Conservation (phyloP, 805 yeast species). For the Wickerhamiella allomyrinae region DNA sequence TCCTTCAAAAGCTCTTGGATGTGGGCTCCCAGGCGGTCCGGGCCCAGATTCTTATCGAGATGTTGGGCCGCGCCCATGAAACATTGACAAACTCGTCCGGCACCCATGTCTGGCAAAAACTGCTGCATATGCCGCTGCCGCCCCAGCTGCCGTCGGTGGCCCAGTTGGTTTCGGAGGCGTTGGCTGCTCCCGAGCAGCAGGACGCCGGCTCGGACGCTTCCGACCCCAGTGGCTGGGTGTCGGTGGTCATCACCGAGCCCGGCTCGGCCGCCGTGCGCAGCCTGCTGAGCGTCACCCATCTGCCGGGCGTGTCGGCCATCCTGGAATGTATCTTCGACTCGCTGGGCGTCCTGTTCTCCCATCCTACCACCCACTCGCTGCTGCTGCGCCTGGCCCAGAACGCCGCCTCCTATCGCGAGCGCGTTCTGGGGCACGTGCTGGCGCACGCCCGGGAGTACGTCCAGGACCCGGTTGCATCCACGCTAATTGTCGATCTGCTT, state of each 20-base stretch:
- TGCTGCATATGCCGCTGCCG: constrained; percentile 26
- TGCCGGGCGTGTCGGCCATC: neutral
- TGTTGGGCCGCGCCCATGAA: constrained; percentile 20
- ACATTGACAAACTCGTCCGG: constrained; percentile 29
- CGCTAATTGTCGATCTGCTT: constrained; percentile 9
- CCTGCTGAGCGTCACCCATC: neutral
- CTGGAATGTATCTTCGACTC: neutral
- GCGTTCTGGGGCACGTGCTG: constrained; percentile 10
- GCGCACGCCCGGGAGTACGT: constrained; percentile 9
- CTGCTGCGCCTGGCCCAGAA: constrained; percentile 9
- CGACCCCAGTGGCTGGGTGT: constrained; percentile 1
- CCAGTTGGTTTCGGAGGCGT: neutral
- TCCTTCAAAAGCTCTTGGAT: constrained; percentile 29
- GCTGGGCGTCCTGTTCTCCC: constrained; percentile 4
- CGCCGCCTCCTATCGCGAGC: constrained; percentile 9
- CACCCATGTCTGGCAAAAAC: constrained; percentile 33
- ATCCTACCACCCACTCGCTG: constrained; percentile 3
- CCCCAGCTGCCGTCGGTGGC: constrained; percentile 7
- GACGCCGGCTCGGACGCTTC: neutral
- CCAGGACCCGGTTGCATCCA: constrained; percentile 4
- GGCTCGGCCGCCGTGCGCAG: constrained; percentile 1
- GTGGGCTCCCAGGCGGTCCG: constrained; percentile 21
- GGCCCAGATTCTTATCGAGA: constrained; percentile 25
- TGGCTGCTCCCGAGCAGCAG: too few relatives aligned
- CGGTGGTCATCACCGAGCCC: neutral